Evolutionary conservation across 371 early-diverging fungal genomes (phyloP), one percentile per base, ranked within the genome.

Genomic region (Blakeslea trispora): DNA sequence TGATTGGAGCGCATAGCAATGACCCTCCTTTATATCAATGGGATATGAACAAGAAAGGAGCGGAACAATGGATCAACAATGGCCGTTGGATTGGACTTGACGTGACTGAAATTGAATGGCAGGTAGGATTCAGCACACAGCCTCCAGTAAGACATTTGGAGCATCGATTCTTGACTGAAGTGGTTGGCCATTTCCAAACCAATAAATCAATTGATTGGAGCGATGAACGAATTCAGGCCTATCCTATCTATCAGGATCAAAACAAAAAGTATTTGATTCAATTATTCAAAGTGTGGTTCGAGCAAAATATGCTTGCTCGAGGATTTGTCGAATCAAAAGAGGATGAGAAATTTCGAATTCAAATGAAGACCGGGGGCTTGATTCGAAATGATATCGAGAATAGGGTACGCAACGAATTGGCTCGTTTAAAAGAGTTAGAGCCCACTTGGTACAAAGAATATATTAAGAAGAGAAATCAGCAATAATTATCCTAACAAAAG

Each of bases 31-130:
- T 72, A 3, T 63, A 60, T 54, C 58, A 68, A 19, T 68, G 64
- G 59, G 68, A 71, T 5, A 32, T 61, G 0, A 43, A 32, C 1
- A 44, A 50, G 14, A 13, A 39, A 0, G 66, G 63, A 5, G 31
- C 45, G 1, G 49, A 56, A n/a, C 68, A 68, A 45, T 72, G 72
- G 72, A 53, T 72, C 15, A 72, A 72, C 44, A 63, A 59, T 19
- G 68, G 68, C 1, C 39, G 61, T 5, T 72, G 72, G 72, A 32
- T 68, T 1, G 57, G 57, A 6, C 28, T 65, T 6, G 72, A 72
- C 41, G 63, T 68, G 1, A 65, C 72, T 3, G 68, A 68, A 24
- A 59, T 56, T 18, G 51, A 40, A 17, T 65, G 64, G 64, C 63
- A 63, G 19, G 42, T 64, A 42, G 57, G 59, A 0, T 54, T 53